Base-by-base conservation (phyloP, 352 stramenopile genomes). In the Pythium biforme region DNA sequence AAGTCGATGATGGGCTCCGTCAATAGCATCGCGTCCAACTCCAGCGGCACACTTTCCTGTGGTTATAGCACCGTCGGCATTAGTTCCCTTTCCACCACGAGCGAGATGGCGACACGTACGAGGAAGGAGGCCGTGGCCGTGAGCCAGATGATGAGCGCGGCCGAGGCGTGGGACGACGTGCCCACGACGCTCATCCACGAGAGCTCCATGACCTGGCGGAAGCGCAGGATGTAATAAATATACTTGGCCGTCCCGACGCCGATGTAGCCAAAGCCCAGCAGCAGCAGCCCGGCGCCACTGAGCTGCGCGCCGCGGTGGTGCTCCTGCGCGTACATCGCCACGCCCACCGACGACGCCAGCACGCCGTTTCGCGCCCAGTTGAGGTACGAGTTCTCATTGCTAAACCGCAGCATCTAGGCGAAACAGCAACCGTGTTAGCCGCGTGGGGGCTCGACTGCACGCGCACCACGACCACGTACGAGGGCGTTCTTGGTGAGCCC, bases 141-240 rank as follows among this genome's bases (percentile, higher is more conserved):
- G 55, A 95, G 72, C 86, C 86, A 95, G 59, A 95, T 93, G 20
- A 88, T 84, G 56, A 95, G 59, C 31, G 83, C 86, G 57, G 87
- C 85, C 40, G 83, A 84, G 46, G 86, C 83, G 73, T 95, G 86
- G 56, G 83, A 91, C 68, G 86, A 83, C 43, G 86, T 83, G 67
- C 79, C 83, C 58, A 93, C 81, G 74, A 95, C 86, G 73, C 83
- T 95, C 67, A 69, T 71, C 83, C 83, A 93, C 68, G 83, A 90
- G 56, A 93, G 75, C 71, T 92, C 83, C 86, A 95, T 95, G 41
- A 92, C 74, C 53, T 92, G 80, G 62, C 86, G 83, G 70, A 92
- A 95, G 62, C 86, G 86, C 61, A 93, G 72, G 64, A 95, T 90
- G 70, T 95, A 95, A 77, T 90, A 92, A 74, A 95, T 91, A 79